These are phyloP conservation scores for Fraxinus latifolia DNA, from an alignment of 305 asterid genomes.

Conservation along the genomic window DNA sequence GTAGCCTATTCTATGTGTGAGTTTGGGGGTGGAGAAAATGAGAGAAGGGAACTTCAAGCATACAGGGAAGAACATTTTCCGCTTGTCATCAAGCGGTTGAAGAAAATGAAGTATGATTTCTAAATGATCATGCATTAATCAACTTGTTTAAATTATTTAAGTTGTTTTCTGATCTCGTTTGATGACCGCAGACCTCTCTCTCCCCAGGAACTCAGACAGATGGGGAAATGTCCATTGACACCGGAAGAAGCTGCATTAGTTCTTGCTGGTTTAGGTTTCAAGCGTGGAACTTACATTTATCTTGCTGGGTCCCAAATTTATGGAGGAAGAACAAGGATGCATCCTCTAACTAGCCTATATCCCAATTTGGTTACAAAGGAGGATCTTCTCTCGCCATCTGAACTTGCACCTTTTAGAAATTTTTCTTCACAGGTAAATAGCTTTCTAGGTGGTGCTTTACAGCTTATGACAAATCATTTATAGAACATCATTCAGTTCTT, in stretches of 20 bases:
- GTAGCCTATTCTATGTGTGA: constrained; percentile 91
- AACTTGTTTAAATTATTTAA: background rate
- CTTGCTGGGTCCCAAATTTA: constrained; percentile 85
- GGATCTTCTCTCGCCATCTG: constrained; percentile 71
- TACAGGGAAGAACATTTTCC: constrained; percentile 84
- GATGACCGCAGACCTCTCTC: constrained; percentile 40
- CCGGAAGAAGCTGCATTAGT: constrained; percentile 94
- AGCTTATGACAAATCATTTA: background rate
- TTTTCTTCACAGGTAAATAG: constrained; percentile 80
- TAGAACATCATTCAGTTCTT: background rate
- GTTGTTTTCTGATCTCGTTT: background rate
- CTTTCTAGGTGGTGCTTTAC: background rate
- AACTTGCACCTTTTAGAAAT: constrained; percentile 71
- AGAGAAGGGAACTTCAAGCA: constrained; percentile 58
- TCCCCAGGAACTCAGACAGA: constrained; percentile 54
- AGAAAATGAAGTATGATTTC: constrained; percentile 45
- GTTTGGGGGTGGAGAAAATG: constrained; percentile 84
- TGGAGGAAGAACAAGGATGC: constrained; percentile 73
- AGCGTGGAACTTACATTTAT: constrained; percentile 59
- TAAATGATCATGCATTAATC: background rate
- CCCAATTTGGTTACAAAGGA: constrained; percentile 80
- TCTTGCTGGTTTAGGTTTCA: constrained; percentile 78
- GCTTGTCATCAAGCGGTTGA: constrained; percentile 65
- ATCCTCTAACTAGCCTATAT: constrained; percentile 54
- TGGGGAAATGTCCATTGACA: constrained; percentile 85